Evolutionary conservation across 1,139 yeast genomes (phyloP), one percentile per base, ranked within the genome.

Genomic region (Protomyces lactucae-debilis): DNA sequence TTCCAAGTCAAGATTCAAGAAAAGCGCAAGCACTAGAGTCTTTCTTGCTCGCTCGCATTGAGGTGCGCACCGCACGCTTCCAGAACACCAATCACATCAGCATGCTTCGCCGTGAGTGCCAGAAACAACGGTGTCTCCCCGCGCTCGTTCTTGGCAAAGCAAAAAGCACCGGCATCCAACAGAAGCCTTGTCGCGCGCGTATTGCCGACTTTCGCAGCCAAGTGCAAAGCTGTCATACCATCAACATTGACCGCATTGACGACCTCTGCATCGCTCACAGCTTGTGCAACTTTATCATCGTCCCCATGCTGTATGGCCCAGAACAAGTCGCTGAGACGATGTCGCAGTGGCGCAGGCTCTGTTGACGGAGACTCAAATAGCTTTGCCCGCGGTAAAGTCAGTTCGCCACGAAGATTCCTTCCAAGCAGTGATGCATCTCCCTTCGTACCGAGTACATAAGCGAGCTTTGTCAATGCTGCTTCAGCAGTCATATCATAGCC

Each of bases 401-500:
- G 36, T 28, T 61, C 65, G 16, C 65, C 65, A 1, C 65, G 56
- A 10, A 61, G 28, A 32, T 54, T 61, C n/a, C 37, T 25, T 25
- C 57, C 32, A 37, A 61, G 23, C 36, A 56, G n/a, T 12, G 28
- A 35, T n/a, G 61, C 28, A 0, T 37, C 61, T 3, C 28, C 57
- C 14, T 12, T n/a, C 14, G 40, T n/a, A 10, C 61, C 60, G 53
- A 61, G 54, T 4, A 56, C 61, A 52, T 61, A 61, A 10, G 65
- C n/a, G 32, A 61, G 18, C 21, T 61, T 61, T 10, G 65, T 61
- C 37, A 61, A 25, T 3, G 65, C 65, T 14, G 61, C 52, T 25
- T 61, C 65, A 2, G 61, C 57, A 3, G 65, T 61, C 60, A 61
- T 55, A 28, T 61, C 61, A 21, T 36, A 55, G 28, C 65, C 65